These are phyloP conservation scores for Diplodia corticola DNA, from an alignment of 2,329 filamentous ascomycete genomes.

Conservation along the genomic window DNA sequence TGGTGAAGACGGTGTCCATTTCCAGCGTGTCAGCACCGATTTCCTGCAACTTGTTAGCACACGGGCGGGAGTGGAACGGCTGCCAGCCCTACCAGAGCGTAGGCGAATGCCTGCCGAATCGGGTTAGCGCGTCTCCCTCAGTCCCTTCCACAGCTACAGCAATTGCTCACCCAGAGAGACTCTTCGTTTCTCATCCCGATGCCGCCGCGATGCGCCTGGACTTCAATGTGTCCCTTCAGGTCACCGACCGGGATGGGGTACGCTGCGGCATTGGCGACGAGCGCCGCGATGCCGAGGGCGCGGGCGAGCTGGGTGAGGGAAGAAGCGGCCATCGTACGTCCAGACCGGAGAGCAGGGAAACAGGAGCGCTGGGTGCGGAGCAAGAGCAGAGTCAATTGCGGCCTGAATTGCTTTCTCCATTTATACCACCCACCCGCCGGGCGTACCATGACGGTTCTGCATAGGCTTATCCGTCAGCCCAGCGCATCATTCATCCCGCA, in stretches of 20 bases:
- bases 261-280: background rate
- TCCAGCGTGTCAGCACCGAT: constrained; percentile 29
- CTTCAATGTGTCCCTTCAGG: constrained; percentile 20
- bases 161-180: constrained; percentile 24
- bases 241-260: background rate
- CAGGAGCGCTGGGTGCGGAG: background rate
- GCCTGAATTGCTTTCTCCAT: background rate
- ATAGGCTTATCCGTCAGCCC: background rate
- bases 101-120: constrained; percentile 26
- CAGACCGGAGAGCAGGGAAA: background rate
- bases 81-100: constrained; percentile 25
- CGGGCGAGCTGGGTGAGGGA: background rate
- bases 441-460: background rate
- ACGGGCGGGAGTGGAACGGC: too few species aligned
- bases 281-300: background rate
- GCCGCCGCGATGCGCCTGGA: constrained; percentile 31
- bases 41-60: constrained; percentile 17
- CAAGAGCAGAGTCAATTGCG: background rate
- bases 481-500: constrained; percentile 8
- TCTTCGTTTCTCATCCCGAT: constrained; percentile 27
- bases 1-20: constrained; percentile 32
- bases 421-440: background rate
- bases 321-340: background rate
- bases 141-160: background rate
- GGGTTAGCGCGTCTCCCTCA: background rate